These are phyloP conservation scores for Emericellopsis terricola DNA, from an alignment of 495 filamentous ascomycete genomes.

Conservation along the genomic window DNA sequence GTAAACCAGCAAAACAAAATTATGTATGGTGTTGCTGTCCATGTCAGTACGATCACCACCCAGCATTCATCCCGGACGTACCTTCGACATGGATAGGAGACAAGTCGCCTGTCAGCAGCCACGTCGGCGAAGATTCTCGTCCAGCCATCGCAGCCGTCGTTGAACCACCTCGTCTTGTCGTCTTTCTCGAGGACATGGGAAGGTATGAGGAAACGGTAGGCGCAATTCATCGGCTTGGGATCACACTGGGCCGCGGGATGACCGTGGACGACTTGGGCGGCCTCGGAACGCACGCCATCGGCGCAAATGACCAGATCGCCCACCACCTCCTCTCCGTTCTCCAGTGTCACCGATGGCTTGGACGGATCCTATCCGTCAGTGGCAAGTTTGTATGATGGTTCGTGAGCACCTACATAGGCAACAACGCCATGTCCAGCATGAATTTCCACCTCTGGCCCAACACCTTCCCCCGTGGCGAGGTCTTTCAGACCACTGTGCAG, in stretches of 20 bases:
- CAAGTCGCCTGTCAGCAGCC: constrained; percentile 8
- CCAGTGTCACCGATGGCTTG: constrained; percentile 13
- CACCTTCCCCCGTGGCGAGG: constrained; percentile 13
- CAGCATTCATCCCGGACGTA: neutral
- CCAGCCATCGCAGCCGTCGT: constrained; percentile 10
- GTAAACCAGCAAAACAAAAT: no score
- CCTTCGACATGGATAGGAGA: constrained; percentile 17
- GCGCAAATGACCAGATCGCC: constrained; percentile 25
- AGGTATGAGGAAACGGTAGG: constrained; percentile 22
- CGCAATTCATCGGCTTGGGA: constrained; percentile 12
- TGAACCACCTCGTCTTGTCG: constrained; percentile 9
- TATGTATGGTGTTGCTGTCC: constrained; percentile 18
- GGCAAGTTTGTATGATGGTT: constrained; percentile 7
- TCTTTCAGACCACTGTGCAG: constrained; percentile 24
- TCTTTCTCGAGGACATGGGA: constrained; percentile 11
- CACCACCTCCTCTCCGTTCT: constrained; percentile 11
- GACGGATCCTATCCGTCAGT: constrained; percentile 11
- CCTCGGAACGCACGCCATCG: constrained; percentile 20
- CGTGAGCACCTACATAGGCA: constrained; percentile 7
- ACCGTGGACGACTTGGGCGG: constrained; percentile 3
- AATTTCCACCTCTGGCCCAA: constrained; percentile 14
- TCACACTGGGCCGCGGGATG: constrained; percentile 3
- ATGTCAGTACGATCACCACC: neutral
- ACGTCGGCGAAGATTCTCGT: constrained; percentile 8
- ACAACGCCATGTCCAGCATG: constrained; percentile 7